phyloP scores from a whole-genome alignment of 139 green algal species.

The Pedinophyceae sp. region DNA sequence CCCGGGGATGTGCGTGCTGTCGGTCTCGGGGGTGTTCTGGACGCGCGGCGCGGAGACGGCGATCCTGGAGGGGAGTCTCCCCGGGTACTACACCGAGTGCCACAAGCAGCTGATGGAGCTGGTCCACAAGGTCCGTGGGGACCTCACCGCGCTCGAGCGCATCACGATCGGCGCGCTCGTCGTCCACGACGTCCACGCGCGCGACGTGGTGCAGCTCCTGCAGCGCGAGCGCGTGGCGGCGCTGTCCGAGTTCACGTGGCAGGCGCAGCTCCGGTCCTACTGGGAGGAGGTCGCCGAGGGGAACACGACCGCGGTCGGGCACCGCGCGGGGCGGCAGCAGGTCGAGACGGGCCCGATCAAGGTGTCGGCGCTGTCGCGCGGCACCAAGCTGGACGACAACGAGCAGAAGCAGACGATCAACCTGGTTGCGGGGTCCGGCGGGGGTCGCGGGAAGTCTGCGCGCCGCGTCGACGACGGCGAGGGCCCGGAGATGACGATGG shows the following conservation, averaged over 20 bases:
- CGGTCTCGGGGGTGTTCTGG: constrained; percentile 25
- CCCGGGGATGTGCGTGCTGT: constrained; percentile 18
- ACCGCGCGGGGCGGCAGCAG: too few species aligned
- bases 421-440: constrained; percentile 5
- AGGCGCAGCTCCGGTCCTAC: constrained; percentile 19
- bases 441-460: too few species aligned
- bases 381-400: constrained; percentile 5
- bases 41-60: constrained; percentile 16
- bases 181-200: constrained; percentile 9
- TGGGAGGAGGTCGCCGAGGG: constrained; percentile 17
- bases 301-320: too few species aligned
- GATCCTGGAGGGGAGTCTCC: constrained; percentile 9
- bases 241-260: constrained; percentile 14
- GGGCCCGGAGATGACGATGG: neutral
- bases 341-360: too few species aligned
- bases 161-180: constrained; percentile 3
- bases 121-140: constrained; percentile 9
- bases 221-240: constrained; percentile 2
- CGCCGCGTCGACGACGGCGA: neutral
- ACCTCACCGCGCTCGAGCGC: constrained; percentile 7
- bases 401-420: constrained; percentile 35
- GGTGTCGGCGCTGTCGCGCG: too few species aligned
- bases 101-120: constrained; percentile 21
- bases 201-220: constrained; percentile 9
- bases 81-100: constrained; percentile 16